Evolutionary conservation across 371 early-diverging fungal genomes (phyloP).

Genomic region (Chytridium lagenaria): DNA sequence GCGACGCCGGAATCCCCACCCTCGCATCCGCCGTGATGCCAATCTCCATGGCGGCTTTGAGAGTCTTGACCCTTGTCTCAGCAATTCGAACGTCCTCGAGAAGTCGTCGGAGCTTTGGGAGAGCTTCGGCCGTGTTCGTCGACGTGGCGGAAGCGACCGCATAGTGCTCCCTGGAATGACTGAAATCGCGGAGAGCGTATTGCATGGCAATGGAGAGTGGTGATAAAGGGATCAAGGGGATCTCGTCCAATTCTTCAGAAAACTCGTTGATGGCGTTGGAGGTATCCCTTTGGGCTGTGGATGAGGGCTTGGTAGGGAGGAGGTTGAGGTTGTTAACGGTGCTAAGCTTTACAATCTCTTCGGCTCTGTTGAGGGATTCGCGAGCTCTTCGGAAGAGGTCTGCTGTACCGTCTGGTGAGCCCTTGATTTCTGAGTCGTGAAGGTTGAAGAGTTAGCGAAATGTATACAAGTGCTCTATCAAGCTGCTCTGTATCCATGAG

Average conservation of each 20-base stretch:
- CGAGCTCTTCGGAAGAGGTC: not conserved
- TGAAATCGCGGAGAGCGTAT: not conserved
- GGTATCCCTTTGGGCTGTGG: not conserved
- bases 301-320: not conserved
- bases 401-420: not conserved
- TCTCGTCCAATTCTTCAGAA: not conserved
- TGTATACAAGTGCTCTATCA: no score
- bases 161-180: not conserved
- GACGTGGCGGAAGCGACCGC: conserved; percentile 16
- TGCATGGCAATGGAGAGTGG: conserved; percentile 19
- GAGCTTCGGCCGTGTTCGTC: not conserved
- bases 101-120: not conserved
- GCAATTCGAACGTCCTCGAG: conserved; percentile 19
- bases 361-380: conserved; percentile 1
- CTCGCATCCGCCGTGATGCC: not conserved
- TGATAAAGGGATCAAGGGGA: conserved; percentile 1
- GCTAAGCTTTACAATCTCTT: conserved; percentile 5
- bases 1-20: not conserved
- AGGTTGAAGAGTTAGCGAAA: no score
- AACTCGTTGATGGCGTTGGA: not conserved
- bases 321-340: not conserved
- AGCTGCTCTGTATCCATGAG: no score
- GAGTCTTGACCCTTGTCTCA: not conserved
- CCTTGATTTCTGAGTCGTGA: not conserved
- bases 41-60: conserved; percentile 7